Percentiles rank a stretch among this genome's conserved stretches.
phyloP scores from a whole-genome alignment of 2,329 filamentous ascomycete species.

The Sordariomycetes sp. region DNA sequence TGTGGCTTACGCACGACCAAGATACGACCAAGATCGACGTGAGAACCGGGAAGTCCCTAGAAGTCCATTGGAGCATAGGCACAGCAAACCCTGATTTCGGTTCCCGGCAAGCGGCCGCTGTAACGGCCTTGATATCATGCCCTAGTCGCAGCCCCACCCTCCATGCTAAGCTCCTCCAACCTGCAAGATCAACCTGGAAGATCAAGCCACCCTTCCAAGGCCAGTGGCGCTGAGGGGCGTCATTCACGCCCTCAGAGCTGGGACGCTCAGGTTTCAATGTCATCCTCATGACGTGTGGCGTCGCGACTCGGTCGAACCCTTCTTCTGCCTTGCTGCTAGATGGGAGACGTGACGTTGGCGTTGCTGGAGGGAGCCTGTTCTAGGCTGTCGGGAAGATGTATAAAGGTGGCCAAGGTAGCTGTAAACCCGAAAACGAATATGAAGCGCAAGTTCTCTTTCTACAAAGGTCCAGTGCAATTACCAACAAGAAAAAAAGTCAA shows the following conservation, averaged over 20 bases:
- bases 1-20: not conserved
- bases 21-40: not conserved
- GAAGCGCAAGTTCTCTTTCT: constrained; percentile 2
- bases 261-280: not conserved
- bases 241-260: not conserved
- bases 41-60: not conserved
- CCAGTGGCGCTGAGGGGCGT: constrained; percentile 1
- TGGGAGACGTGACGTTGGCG: not conserved
- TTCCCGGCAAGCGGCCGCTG: constrained; percentile 1
- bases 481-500: not conserved
- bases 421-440: not conserved
- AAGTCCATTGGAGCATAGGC: not conserved
- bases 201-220: not conserved
- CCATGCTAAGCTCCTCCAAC: not conserved
- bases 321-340: not conserved
- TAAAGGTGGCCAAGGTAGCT: not conserved
- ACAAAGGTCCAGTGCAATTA: not conserved
- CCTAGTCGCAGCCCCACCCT: not conserved
- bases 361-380: too few species aligned
- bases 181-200: not conserved
- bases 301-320: not conserved
- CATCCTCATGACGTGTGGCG: constrained; percentile 1
- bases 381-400: too few species aligned
- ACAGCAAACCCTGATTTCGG: constrained; percentile 1
- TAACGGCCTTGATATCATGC: constrained; percentile 1